Base-by-base conservation (phyloP, 2,329 filamentous ascomycete species). In the Trichoderma endophyticum region DNA sequence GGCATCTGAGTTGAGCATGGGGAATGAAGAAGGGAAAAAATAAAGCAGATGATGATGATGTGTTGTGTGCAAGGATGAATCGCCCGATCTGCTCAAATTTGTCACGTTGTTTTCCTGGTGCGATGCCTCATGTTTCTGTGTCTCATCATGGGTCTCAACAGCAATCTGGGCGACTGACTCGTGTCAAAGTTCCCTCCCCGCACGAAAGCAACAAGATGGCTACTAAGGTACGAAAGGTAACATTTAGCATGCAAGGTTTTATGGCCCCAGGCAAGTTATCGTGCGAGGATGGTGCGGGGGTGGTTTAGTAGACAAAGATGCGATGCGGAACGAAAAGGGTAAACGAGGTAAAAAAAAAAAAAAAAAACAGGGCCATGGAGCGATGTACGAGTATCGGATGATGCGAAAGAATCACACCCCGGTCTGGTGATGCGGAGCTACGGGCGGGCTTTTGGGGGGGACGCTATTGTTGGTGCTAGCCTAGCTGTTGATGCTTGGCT, bases 381-480 rank as follows among this genome's bases (percentile, higher is more conserved):
- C 51, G 51, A 69, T 60, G 64, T 32, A 39, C 30, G 54, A 56
- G 54, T 48, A 69, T 69, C 56, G 65, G 54, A 43, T 69, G 65
- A 69, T 69, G 54, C 39, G 56, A 60, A 21, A 48, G 65, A 43
- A 60, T 68, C 54, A 48, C 65, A 60, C 65, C 65, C 65, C 36
- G 65, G 65, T 69, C 65, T 61, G 65, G 65, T 69, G 56, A 69
- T 69, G 65, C 65, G 34, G 65, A 54, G 32, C 30, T 56, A 18
- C 21, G 48, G 30, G 63, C 18, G 48, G 36, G 30, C 1, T 24
- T 39, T 36, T 6, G 36, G 36, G 21, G 24, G 43, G 8, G 26
- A 36, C 8, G 28, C 61, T 63, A 48, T 30, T 9, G 36, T 18
- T 18, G 21, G 34, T 43, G 48, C 64, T 36, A 67, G 26, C 43